phyloP scores from a whole-genome alignment of 2,329 filamentous ascomycete genomes.

The Neonectria magnoliae region DNA sequence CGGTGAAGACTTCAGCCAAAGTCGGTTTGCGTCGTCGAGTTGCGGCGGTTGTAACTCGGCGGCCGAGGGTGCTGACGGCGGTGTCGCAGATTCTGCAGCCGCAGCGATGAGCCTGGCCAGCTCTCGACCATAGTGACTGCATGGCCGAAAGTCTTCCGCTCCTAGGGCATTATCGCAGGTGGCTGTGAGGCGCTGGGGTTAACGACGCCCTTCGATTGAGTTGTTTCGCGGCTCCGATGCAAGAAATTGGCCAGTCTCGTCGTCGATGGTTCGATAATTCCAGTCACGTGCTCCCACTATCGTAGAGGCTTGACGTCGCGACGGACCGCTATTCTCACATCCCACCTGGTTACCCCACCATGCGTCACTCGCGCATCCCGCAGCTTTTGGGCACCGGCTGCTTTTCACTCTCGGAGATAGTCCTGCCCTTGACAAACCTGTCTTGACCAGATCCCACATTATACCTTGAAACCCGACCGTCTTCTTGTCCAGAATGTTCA shows the following conservation, averaged over 20 bases:
- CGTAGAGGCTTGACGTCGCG: not conserved
- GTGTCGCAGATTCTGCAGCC: slow-evolving; percentile 70
- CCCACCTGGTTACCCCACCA: slow-evolving; percentile 36
- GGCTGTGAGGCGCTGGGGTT: slow-evolving; percentile 23
- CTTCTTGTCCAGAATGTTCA: slow-evolving; percentile 64
- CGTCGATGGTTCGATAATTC: slow-evolving; percentile 41
- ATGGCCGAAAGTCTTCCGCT: slow-evolving; percentile 55
- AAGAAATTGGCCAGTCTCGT: slow-evolving; percentile 40
- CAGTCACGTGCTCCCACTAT: slow-evolving; percentile 34
- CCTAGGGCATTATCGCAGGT: slow-evolving; percentile 38
- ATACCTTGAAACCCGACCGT: not conserved
- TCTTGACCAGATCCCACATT: not conserved
- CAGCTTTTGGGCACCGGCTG: slow-evolving; percentile 17
- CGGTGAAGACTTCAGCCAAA: slow-evolving; percentile 67
- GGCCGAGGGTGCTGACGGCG: slow-evolving; percentile 57
- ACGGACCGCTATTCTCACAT: slow-evolving; percentile 37
- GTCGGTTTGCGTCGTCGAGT: slow-evolving; percentile 60
- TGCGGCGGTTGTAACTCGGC: slow-evolving; percentile 59
- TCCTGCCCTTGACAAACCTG: slow-evolving; percentile 7
- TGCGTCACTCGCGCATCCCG: slow-evolving; percentile 25
- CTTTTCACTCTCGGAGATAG: slow-evolving; percentile 23
- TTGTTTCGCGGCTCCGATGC: slow-evolving; percentile 31
- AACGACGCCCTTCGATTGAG: slow-evolving; percentile 34
- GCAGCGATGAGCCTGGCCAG: slow-evolving; percentile 70
- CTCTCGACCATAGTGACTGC: slow-evolving; percentile 75